phyloP scores from a whole-genome alignment of 2,329 filamentous ascomycete species.

The Fonsecaea nubica region DNA sequence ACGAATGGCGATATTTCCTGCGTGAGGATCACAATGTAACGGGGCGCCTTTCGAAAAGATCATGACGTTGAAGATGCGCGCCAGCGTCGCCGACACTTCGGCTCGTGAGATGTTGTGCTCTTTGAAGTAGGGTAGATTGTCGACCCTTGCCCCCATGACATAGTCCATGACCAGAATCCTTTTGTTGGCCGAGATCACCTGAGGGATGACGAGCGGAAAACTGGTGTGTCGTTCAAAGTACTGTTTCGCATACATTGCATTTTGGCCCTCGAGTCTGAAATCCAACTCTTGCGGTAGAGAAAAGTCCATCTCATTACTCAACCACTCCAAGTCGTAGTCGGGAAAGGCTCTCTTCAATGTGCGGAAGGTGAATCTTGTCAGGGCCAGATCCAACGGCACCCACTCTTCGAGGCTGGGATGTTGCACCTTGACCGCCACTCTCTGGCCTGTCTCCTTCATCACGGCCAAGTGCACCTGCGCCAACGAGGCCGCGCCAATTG shows the following conservation, averaged over 20 bases:
- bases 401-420: conserved; percentile 89
- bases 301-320: conserved; percentile 88
- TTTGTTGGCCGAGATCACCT: conserved; percentile 86
- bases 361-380: conserved; percentile 88
- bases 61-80: conserved; percentile 98
- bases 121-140: conserved; percentile 88
- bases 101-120: conserved; percentile 87
- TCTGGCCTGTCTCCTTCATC: conserved; percentile 79
- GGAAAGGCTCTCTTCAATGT: conserved; percentile 93
- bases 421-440: conserved; percentile 95
- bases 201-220: conserved; percentile 84
- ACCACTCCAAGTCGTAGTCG: conserved; percentile 96
- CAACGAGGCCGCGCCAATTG: conserved; percentile 90
- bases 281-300: conserved; percentile 92
- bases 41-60: conserved; percentile 90
- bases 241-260: conserved; percentile 77
- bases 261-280: conserved; percentile 82
- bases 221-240: conserved; percentile 78
- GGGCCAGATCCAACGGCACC: conserved; percentile 82
- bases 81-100: conserved; percentile 88
- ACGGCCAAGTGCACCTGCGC: conserved; percentile 93
- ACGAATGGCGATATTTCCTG: conserved; percentile 91
- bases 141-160: conserved; percentile 82
- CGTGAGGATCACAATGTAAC: conserved; percentile 95
- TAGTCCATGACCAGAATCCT: conserved; percentile 96